A percentile compares a stretch with the other conserved stretches of the same genome.
Evolutionary conservation across 2,329 filamentous ascomycete species (phyloP).

Genomic region (Didymella segeticola): DNA sequence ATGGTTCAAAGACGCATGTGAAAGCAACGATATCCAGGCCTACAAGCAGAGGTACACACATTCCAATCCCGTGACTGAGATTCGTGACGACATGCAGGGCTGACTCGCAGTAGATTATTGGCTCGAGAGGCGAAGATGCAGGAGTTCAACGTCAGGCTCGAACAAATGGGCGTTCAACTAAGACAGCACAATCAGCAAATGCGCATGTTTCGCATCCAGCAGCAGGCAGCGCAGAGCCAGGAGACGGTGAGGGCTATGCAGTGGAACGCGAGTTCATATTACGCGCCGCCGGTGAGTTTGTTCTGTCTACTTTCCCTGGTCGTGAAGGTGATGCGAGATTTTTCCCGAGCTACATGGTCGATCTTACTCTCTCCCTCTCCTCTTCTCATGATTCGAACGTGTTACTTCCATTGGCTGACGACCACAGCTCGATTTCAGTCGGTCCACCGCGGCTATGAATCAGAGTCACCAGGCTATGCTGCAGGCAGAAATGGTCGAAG

Average conservation of each 20-base stretch:
- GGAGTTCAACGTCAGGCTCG: not conserved
- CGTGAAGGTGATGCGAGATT: too few relatives aligned
- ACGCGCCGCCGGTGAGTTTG: not conserved
- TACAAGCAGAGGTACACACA: constrained; percentile 1
- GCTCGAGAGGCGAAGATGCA: not conserved
- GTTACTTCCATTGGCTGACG: too few relatives aligned
- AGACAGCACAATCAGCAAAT: not conserved
- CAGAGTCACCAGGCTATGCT: constrained; percentile 18
- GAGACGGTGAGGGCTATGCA: not conserved
- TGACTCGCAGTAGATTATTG: not conserved
- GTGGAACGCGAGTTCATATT: not conserved
- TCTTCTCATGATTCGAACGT: too few relatives aligned
- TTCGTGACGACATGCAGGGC: not conserved
- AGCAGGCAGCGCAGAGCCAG: not conserved
- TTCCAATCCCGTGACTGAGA: too few relatives aligned
- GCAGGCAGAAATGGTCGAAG: constrained; percentile 22
- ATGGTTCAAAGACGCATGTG: constrained; percentile 20
- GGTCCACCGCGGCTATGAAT: constrained; percentile 18
- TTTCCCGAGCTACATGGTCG: too few relatives aligned
- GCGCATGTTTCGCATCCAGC: not conserved
- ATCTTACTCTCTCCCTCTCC: too few relatives aligned
- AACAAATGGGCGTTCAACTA: not conserved
- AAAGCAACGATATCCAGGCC: constrained; percentile 8
- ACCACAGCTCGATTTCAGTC: constrained; percentile 17
- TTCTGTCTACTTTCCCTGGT: not conserved